Percentiles rank a stretch among this genome's conserved stretches.
Conservation (phyloP, 495 filamentous ascomycete genomes). For the Penicillium paradoxum region DNA sequence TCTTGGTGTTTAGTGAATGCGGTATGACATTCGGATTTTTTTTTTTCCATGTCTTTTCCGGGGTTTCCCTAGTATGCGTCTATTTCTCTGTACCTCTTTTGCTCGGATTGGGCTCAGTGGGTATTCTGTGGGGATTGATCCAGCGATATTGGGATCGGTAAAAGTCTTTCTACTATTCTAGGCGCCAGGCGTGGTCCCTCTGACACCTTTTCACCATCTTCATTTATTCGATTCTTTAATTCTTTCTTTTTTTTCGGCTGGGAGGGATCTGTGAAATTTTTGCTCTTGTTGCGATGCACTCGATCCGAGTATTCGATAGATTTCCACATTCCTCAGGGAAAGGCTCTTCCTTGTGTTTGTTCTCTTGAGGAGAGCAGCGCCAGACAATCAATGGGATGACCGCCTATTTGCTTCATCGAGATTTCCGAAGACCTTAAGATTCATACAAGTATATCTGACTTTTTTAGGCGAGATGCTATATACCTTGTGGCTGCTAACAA, state of each 20-base stretch:
- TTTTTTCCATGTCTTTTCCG: conserved; percentile 6
- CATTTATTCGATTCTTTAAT: conserved; percentile 6
- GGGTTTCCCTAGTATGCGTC: conserved; percentile 12
- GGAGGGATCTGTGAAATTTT: conserved; percentile 34
- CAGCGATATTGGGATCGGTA: conserved; percentile 13
- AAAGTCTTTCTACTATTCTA: conserved; percentile 16
- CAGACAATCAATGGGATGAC: conserved; percentile 10
- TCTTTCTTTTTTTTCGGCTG: conserved; percentile 13
- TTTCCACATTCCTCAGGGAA: conserved; percentile 35
- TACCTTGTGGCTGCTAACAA: too few relatives aligned
- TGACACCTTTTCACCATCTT: conserved; percentile 2
- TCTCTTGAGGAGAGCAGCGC: conserved; percentile 2
- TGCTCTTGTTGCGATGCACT: conserved; percentile 8
- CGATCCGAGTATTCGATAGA: conserved; percentile 37
- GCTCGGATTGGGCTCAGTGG: neutral
- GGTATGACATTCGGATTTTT: conserved; percentile 31
- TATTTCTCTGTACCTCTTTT: conserved; percentile 2
- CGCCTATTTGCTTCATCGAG: neutral
- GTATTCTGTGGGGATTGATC: neutral
- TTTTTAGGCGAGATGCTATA: too few relatives aligned
- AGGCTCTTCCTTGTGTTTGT: neutral
- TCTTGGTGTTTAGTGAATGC: conserved; percentile 35
- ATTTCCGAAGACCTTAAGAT: too few relatives aligned
- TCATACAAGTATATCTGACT: neutral
- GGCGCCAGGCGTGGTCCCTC: conserved; percentile 15